These are phyloP conservation scores for Fragaria nilgerrensis DNA, from an alignment of 306 rosid genomes.

Conservation along the genomic window DNA sequence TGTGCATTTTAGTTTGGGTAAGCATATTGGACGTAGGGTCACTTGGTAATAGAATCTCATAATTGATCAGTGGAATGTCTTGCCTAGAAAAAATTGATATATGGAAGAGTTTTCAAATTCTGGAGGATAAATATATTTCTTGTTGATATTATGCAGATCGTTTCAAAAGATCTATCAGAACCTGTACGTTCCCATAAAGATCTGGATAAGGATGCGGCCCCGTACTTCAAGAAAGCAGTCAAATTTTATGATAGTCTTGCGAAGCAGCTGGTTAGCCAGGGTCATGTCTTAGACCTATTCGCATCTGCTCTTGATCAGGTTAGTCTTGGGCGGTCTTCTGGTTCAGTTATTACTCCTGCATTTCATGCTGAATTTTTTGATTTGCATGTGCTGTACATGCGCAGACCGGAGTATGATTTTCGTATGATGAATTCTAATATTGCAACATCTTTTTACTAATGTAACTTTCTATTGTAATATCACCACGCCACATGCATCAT, in stretches of 20 bases:
- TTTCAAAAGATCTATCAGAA: conserved; percentile 86
- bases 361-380: neutral
- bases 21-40: neutral
- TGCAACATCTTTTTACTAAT: neutral
- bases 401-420: neutral
- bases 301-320: conserved; percentile 99
- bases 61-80: neutral
- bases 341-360: conserved; percentile 19
- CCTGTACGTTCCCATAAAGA: conserved; percentile 98
- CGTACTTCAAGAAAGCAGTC: conserved; percentile 87
- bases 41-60: neutral
- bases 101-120: conserved; percentile 6
- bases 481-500: neutral
- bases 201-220: conserved; percentile 96
- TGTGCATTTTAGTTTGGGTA: neutral
- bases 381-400: neutral
- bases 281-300: conserved; percentile 88
- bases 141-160: conserved; percentile 58
- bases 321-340: conserved; percentile 22
- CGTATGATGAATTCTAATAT: neutral
- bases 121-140: conserved; percentile 19
- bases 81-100: neutral
- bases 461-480: neutral
- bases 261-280: conserved; percentile 91
- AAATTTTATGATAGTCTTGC: conserved; percentile 82